These are phyloP conservation scores for Retiboletus fuscus DNA, from an alignment of 1,284 basidiomycete genomes.

Conservation along the genomic window DNA sequence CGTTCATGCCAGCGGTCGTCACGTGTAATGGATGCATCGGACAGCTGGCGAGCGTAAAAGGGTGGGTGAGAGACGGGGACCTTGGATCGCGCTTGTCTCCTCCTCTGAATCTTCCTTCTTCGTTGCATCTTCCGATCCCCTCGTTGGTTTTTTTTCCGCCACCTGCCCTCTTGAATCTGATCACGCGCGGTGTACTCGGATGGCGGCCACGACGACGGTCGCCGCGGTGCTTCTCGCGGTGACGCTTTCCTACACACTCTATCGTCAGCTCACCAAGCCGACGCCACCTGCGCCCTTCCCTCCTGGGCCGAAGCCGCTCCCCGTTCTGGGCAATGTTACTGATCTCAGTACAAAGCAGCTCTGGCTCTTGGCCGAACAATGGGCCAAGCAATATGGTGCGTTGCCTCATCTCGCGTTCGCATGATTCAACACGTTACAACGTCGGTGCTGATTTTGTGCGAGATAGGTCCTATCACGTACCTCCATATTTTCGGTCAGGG, in stretches of 20 bases:
- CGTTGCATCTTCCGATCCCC: conserved; percentile 33
- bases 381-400: conserved; percentile 65
- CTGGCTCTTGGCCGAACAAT: conserved; percentile 62
- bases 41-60: conserved; percentile 29
- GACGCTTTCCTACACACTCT: conserved; percentile 37
- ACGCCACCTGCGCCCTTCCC: conserved; percentile 53
- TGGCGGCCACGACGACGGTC: conserved; percentile 29
- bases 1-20: conserved; percentile 2
- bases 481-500: conserved; percentile 74
- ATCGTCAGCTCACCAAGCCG: conserved; percentile 27
- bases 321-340: conserved; percentile 70
- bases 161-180: not conserved
- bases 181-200: conserved; percentile 30
- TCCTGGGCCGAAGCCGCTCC: conserved; percentile 76
- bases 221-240: conserved; percentile 39
- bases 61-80: conserved; percentile 1
- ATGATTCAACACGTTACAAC: not conserved
- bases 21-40: conserved; percentile 24
- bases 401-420: not conserved
- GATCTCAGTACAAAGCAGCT: conserved; percentile 70
- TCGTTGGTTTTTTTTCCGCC: not conserved
- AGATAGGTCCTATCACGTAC: conserved; percentile 70
- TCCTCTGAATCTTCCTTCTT: conserved; percentile 42
- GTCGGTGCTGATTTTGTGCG: not conserved
- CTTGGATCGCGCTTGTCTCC: conserved; percentile 6